Conservation (phyloP, 2,329 filamentous ascomycete genomes). For the Aspergillus tamarii region DNA sequence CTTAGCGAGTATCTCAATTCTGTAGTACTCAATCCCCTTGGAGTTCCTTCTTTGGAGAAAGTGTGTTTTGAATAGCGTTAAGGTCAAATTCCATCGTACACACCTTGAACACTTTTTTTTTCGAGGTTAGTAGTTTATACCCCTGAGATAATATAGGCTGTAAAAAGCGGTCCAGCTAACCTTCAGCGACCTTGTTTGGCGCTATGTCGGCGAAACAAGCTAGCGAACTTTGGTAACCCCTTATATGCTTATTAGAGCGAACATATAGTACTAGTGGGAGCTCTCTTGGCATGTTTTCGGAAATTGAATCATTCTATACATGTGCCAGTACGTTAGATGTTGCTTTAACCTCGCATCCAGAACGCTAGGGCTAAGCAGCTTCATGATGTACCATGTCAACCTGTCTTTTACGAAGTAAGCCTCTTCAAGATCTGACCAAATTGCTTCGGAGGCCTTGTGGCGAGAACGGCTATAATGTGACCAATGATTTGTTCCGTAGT, state of each 20-base stretch:
- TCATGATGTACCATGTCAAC: conserved; percentile 29
- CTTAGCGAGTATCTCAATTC: conserved; percentile 3
- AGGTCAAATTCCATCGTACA: conserved; percentile 24
- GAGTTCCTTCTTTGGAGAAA: conserved; percentile 21
- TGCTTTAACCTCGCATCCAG: not conserved
- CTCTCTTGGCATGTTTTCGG: conserved; percentile 15
- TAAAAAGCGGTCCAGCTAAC: not conserved
- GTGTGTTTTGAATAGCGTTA: conserved; percentile 15
- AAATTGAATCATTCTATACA: conserved; percentile 8
- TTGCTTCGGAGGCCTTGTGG: not conserved
- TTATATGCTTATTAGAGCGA: fast-evolving
- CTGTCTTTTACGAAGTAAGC: not conserved
- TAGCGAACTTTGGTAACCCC: not conserved
- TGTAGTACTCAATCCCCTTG: conserved; percentile 17
- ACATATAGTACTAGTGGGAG: not conserved
- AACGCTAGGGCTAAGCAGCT: conserved; percentile 12
- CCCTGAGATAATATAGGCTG: not conserved
- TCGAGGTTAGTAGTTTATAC: not conserved
- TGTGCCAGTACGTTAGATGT: not conserved
- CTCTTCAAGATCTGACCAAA: conserved; percentile 18
- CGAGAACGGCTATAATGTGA: fast-evolving
- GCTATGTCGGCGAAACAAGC: conserved; percentile 11
- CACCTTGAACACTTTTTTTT: conserved; percentile 10
- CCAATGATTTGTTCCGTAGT: conserved; percentile 9
- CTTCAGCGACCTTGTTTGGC: not conserved